Percentiles rank a stretch among this genome's conserved stretches.
Conservation (phyloP, 176 grass and related monocot species). For the Oryza longistaminata region DNA sequence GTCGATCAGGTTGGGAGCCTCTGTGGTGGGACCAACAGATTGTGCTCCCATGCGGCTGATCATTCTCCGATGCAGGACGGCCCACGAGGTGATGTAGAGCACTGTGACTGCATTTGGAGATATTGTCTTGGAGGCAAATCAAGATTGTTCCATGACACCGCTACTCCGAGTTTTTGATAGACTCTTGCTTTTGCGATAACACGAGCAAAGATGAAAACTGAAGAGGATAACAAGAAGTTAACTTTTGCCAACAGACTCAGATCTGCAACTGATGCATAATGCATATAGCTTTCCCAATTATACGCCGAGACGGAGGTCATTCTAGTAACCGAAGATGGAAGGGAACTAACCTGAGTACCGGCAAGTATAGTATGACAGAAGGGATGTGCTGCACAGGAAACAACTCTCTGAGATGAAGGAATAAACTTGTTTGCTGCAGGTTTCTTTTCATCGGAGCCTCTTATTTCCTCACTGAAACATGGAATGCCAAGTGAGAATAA, state of each 20-base stretch:
- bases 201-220: constrained; percentile 74
- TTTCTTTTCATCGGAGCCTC: constrained; percentile 35
- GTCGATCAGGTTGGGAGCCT: not conserved
- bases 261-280: constrained; percentile 1
- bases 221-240: constrained; percentile 39
- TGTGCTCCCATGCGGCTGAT: constrained; percentile 9
- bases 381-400: constrained; percentile 80
- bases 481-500: constrained; percentile 31
- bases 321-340: not conserved
- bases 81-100: constrained; percentile 8
- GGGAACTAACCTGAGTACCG: constrained; percentile 71
- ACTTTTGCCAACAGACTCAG: constrained; percentile 19
- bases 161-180: constrained; percentile 34
- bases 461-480: constrained; percentile 62
- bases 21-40: constrained; percentile 14
- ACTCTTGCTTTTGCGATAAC: constrained; percentile 57
- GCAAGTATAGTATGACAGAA: constrained; percentile 60
- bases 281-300: constrained; percentile 15
- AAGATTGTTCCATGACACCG: not conserved
- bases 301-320: not conserved
- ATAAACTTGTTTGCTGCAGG: constrained; percentile 65
- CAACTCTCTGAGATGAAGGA: constrained; percentile 58
- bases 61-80: constrained; percentile 17
- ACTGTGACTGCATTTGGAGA: constrained; percentile 1
- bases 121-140: constrained; percentile 29